Base-by-base conservation (phyloP, 2,329 filamentous ascomycete genomes). In the Fusarium austroafricanum region DNA sequence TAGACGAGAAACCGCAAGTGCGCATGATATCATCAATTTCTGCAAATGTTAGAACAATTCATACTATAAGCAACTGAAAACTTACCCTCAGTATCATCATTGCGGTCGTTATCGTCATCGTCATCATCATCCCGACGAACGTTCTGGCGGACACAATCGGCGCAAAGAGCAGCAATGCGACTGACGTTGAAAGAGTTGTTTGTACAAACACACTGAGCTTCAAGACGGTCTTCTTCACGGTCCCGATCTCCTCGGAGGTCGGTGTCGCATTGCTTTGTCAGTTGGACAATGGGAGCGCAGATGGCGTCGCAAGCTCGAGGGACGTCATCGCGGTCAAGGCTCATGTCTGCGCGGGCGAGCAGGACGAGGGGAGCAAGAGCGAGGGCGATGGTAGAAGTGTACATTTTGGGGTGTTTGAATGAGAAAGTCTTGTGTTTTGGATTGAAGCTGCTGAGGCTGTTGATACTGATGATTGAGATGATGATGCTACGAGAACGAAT, bases 161-260 rank as follows among this genome's bases (percentile, higher is more conserved):
- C 74, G 61, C 80, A 82, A 20, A 80, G 74, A 4, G 72, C 77
- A 18, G 79, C 75, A 47, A 81, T 67, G 18, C 67, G 60, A 23
- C 46, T 65, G 49, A 82, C 81, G 69, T 81, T 69, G 71, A 83
- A 79, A 70, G 78, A 79, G 47, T 73, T 63, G 74, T 83, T 79
- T 66, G 78, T 77, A 75, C 80, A 81, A 52, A 81, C 67, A 62
- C 80, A 82, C 67, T 82, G 78, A 14, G 70, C 72, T 73, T 78
- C 74, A 51, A 81, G 77, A 18, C 75, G 76, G 43, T 79, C 71
- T 68, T 81, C 79, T 31, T 75, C 67, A 23, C 72, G 74, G 70
- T 79, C 76, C 18, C 46, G 71, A 54, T 75, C 70, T 40, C 72
- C 70, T 26, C 42, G 54, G 37, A 77, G 71, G 53, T 78, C 73